phyloP scores from a whole-genome alignment of 768 basidiomycete species.

The Lactarius pseudohatsudake region DNA sequence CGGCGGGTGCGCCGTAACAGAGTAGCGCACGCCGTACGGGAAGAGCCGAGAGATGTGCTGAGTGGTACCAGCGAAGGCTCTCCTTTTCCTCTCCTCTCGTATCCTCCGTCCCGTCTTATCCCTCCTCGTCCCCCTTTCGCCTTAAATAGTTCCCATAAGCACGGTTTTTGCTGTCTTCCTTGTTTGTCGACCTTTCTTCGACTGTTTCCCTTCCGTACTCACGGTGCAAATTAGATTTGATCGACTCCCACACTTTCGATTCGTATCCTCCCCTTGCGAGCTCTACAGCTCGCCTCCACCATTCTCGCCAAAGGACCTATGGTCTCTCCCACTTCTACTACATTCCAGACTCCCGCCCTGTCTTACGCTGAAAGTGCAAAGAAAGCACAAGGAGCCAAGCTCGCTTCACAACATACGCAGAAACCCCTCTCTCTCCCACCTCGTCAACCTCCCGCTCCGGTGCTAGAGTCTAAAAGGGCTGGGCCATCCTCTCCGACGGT shows the following conservation, averaged over 20 bases:
- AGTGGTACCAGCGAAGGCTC: neutral
- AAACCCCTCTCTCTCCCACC: slow-evolving; percentile 21
- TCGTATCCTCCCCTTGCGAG: slow-evolving; percentile 29
- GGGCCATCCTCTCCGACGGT: slow-evolving; percentile 5
- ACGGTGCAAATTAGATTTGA: slow-evolving; percentile 21
- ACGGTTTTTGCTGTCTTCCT: neutral
- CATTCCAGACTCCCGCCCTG: slow-evolving; percentile 42
- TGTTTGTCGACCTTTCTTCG: neutral
- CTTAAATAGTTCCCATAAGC: neutral
- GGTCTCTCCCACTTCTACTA: slow-evolving; percentile 35
- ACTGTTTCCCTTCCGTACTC: neutral
- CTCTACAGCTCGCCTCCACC: slow-evolving; percentile 22
- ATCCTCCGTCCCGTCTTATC: neutral
- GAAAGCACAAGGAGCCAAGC: slow-evolving; percentile 39
- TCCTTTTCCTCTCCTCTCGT: slow-evolving; percentile 2
- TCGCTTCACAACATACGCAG: slow-evolving; percentile 20
- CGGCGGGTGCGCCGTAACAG: too few species aligned
- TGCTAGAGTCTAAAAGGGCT: slow-evolving; percentile 12
- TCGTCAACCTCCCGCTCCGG: slow-evolving; percentile 14
- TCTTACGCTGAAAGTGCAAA: slow-evolving; percentile 51
- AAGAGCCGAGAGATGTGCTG: slow-evolving; percentile 3
- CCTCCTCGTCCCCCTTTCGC: neutral
- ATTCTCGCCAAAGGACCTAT: slow-evolving; percentile 34
- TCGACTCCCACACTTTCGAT: slow-evolving; percentile 21
- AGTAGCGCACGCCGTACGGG: neutral